Evolutionary conservation across 805 yeast species (phyloP).

Genomic region (Yarrowia porcina): DNA sequence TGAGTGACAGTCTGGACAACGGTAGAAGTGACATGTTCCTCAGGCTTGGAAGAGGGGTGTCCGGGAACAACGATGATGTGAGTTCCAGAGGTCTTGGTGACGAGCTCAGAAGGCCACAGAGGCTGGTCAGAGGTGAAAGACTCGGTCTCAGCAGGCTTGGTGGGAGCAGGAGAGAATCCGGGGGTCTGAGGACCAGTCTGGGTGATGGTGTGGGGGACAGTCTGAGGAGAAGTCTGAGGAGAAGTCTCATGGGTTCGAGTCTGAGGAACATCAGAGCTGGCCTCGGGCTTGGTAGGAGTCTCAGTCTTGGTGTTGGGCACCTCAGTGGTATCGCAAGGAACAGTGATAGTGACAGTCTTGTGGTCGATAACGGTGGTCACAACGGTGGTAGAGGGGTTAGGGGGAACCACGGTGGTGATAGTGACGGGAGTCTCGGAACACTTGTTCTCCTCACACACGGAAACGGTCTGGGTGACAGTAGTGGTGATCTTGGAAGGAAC

Average conservation of each 20-base stretch:
- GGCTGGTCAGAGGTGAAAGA: not conserved
- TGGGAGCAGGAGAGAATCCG: not conserved
- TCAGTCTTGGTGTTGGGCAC: not conserved
- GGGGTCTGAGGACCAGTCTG: not conserved
- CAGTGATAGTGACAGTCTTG: conserved; percentile 17
- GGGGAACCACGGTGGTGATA: conserved; percentile 16
- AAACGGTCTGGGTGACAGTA: conserved; percentile 13
- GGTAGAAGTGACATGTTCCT: not conserved
- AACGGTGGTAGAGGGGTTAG: not conserved
- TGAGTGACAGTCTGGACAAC: not conserved
- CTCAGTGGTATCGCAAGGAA: conserved; percentile 9
- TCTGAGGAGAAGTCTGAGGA: not conserved
- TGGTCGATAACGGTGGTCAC: conserved; percentile 9
- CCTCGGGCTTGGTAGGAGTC: not conserved
- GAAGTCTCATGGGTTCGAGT: too few species aligned
- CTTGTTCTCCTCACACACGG: conserved; percentile 2
- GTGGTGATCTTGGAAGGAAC: conserved; percentile 10
- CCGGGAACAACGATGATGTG: not conserved
- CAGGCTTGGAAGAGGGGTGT: not conserved
- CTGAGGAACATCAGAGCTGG: not conserved
- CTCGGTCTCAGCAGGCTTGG: not conserved
- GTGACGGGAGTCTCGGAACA: conserved; percentile 14
- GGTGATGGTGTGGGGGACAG: not conserved
- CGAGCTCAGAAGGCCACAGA: not conserved
- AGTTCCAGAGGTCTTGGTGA: conserved; percentile 15